Conservation (phyloP, 2,329 filamentous ascomycete species). For the Trichoderma sp. region DNA sequence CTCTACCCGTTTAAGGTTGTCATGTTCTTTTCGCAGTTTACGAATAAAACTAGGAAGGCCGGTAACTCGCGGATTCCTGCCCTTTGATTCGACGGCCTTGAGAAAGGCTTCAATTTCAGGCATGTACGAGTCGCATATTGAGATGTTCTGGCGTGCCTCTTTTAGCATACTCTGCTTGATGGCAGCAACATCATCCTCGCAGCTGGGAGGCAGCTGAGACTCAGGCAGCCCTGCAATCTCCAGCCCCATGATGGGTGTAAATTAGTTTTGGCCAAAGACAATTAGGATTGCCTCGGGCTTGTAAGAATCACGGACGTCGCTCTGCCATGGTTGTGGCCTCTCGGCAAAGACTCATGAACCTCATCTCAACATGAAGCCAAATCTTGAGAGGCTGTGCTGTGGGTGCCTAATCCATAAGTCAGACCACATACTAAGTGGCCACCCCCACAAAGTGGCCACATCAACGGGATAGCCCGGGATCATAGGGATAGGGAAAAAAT, state of each 20-base stretch:
- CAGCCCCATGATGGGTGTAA: neutral
- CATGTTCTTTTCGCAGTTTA: conserved; percentile 28
- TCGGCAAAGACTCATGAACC: neutral
- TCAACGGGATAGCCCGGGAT: no score
- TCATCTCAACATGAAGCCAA: neutral
- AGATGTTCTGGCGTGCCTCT: conserved; percentile 21
- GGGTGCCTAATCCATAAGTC: conserved; percentile 19
- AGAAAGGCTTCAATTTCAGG: conserved; percentile 30
- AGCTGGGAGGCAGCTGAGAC: neutral
- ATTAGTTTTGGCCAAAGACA: neutral
- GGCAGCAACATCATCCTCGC: neutral
- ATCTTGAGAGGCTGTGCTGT: neutral
- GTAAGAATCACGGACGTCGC: neutral
- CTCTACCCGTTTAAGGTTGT: conserved; percentile 24
- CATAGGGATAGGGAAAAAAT: no score
- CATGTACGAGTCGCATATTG: conserved; percentile 22
- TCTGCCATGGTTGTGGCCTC: neutral
- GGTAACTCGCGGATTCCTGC: conserved; percentile 26
- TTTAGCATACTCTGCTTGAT: conserved; percentile 24
- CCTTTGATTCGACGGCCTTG: conserved; percentile 14
- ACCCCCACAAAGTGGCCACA: no score
- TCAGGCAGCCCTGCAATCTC: neutral
- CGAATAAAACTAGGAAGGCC: conserved; percentile 32
- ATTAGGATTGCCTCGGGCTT: neutral
- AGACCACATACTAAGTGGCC: no score